These are phyloP conservation scores for Scedosporium dehoogii DNA, from an alignment of 2,329 filamentous ascomycete genomes.

Conservation along the genomic window DNA sequence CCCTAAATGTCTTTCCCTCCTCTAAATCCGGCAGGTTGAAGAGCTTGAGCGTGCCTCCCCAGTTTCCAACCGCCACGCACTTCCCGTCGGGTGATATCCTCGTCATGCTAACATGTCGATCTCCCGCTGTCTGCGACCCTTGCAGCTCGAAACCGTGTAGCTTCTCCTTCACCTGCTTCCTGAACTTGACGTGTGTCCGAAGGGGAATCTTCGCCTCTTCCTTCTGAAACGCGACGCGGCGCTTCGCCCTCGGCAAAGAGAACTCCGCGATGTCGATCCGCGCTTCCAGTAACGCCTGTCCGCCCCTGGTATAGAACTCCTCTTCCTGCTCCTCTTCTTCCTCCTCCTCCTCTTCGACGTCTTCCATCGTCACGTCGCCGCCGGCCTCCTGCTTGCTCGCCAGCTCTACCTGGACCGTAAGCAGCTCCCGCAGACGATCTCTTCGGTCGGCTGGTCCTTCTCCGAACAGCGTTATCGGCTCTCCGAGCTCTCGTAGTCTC, in stretches of 20 bases:
- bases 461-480: conserved; percentile 90
- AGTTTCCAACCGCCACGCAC: conserved; percentile 81
- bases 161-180: conserved; percentile 78
- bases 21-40: conserved; percentile 76
- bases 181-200: conserved; percentile 83
- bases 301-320: conserved; percentile 89
- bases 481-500: conserved; percentile 74
- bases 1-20: conserved; percentile 64
- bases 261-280: conserved; percentile 72
- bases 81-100: conserved; percentile 81
- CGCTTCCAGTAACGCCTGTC: conserved; percentile 62
- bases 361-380: conserved; percentile 53
- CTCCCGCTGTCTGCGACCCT: conserved; percentile 85
- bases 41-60: conserved; percentile 81
- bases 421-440: conserved; percentile 73
- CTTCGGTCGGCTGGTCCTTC: conserved; percentile 79
- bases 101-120: conserved; percentile 84
- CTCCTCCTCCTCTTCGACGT: conserved; percentile 35
- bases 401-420: conserved; percentile 60
- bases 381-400: conserved; percentile 23
- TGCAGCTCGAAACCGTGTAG: conserved; percentile 80
- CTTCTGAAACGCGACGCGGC: conserved; percentile 66
- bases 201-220: conserved; percentile 74
- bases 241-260: conserved; percentile 73
- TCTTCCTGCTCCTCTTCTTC: conserved; percentile 70